Conservation (phyloP, 805 yeast species). For the Ogataea sp. region DNA sequence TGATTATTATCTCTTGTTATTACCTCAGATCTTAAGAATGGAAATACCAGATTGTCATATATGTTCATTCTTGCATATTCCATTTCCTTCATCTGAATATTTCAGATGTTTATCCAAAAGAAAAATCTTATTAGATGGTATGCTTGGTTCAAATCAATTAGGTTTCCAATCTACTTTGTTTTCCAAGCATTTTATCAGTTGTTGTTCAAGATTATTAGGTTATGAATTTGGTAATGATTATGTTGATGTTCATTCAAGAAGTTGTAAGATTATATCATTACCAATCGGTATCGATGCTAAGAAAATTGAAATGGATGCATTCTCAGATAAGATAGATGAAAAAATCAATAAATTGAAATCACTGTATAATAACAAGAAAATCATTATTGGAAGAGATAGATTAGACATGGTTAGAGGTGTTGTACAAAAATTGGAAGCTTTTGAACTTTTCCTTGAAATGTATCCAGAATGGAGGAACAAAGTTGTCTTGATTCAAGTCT, state of each 20-base stretch:
- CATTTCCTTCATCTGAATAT: slow-evolving; percentile 94
- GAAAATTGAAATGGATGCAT: slow-evolving; percentile 58
- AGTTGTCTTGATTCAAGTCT: slow-evolving; percentile 86
- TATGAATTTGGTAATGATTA: slow-evolving; percentile 55
- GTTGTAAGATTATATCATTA: slow-evolving; percentile 61
- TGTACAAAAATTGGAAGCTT: slow-evolving; percentile 86
- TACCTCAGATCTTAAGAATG: slow-evolving; percentile 81
- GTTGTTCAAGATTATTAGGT: slow-evolving; percentile 84
- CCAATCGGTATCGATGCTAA: slow-evolving; percentile 88
- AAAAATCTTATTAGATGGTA: slow-evolving; percentile 75
- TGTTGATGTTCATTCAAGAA: slow-evolving; percentile 69
- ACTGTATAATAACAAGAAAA: slow-evolving; percentile 56
- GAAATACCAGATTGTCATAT: slow-evolving; percentile 64
- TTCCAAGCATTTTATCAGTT: slow-evolving; percentile 83
- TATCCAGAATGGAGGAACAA: slow-evolving; percentile 81
- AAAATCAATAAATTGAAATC: slow-evolving; percentile 59
- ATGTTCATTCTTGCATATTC: slow-evolving; percentile 77
- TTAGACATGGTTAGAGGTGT: slow-evolving; percentile 91
- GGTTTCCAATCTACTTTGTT: slow-evolving; percentile 84
- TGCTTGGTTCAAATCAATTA: slow-evolving; percentile 81
- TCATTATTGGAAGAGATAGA: slow-evolving; percentile 91
- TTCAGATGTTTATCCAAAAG: slow-evolving; percentile 85
- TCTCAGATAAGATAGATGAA: slow-evolving; percentile 40
- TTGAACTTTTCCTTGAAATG: slow-evolving; percentile 78
- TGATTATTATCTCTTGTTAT: slow-evolving; percentile 73